phyloP scores from a whole-genome alignment of 2,329 filamentous ascomycete species.

The Ceratocystis albifundus region DNA sequence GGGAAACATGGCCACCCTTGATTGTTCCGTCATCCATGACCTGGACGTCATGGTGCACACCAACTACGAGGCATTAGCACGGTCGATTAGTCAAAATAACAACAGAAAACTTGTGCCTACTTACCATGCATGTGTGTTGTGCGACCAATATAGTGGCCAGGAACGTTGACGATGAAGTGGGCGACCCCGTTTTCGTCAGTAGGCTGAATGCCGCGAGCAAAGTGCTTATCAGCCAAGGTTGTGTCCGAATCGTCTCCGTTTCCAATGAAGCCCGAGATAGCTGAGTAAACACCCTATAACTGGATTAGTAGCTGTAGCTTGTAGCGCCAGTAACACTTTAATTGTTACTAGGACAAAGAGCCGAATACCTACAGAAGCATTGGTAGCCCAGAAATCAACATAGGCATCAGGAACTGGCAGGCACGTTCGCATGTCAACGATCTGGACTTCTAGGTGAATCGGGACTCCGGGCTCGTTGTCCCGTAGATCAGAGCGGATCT shows the following conservation, averaged over 20 bases:
- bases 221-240: slow-evolving; percentile 30
- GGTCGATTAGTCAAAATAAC: slow-evolving; percentile 15
- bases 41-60: slow-evolving; percentile 33
- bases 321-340: fast-evolving
- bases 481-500: slow-evolving; percentile 24
- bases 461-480: slow-evolving; percentile 25
- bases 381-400: slow-evolving; percentile 27
- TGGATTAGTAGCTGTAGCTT: not conserved
- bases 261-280: slow-evolving; percentile 27
- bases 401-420: slow-evolving; percentile 24
- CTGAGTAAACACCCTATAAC: slow-evolving; percentile 31
- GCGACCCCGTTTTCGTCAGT: slow-evolving; percentile 36
- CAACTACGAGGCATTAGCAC: slow-evolving; percentile 24
- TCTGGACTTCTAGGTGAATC: slow-evolving; percentile 25
- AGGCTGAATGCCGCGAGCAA: slow-evolving; percentile 32
- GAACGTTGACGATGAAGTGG: slow-evolving; percentile 36
- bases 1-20: slow-evolving; percentile 36
- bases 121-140: slow-evolving; percentile 39
- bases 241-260: slow-evolving; percentile 36
- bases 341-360: not conserved
- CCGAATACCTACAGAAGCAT: slow-evolving; percentile 29
- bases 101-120: slow-evolving; percentile 27
- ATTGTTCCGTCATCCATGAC: slow-evolving; percentile 31
- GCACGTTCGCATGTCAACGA: slow-evolving; percentile 26
- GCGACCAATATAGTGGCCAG: slow-evolving; percentile 37